Base-by-base conservation (phyloP, 2,329 filamentous ascomycete genomes). In the Torrubiellomyces zombiae region DNA sequence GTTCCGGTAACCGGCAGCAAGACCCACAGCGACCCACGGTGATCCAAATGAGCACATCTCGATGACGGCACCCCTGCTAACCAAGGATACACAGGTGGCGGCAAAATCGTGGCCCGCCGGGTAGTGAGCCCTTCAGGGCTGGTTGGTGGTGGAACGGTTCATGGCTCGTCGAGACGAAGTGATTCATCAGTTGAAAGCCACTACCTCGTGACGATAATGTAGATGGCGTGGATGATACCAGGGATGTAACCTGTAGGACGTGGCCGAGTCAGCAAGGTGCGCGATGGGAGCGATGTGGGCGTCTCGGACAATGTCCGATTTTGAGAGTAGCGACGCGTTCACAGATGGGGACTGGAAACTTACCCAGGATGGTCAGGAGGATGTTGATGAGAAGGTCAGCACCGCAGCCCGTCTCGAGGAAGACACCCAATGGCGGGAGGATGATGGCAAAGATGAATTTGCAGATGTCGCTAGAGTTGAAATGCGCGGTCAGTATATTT, bases 321-420 rank as follows among this genome's bases (percentile, higher is more conserved):
- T 4, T 7, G 9, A 9, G 17, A 13, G 10, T 18, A 17, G 23
- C 10, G 23, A 17, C 10, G 7, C 6, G 22, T 10, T 18, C 12
- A 17, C 9, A 18, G 14, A 7, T 15, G 16, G 9, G 7, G 6
- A 14, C 9, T 16, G 16, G 13, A 9, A 20, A 31, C 57, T 36
- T 58, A 64, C 60, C 62, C 40, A 82, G 61, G 40, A 81, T 70
- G 41, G 81, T 91, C 56, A 91, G 60, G 45, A 83, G 66, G 55
- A 92, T 80, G 74, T 91, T 92, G 70, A 93, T 91, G 55, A 86
- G 63, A 45, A 93, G 63, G 50, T 92, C 80, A 38, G 75, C 71
- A 48, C 75, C 75, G 59, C 83, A 92, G 44, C 83, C 83, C 41
- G 77, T 73, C 75, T 93, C 83, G 40, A 93, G 78, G 68, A 92